Base-by-base conservation (phyloP, 768 basidiomycete genomes). In the Asterophora parasitica region DNA sequence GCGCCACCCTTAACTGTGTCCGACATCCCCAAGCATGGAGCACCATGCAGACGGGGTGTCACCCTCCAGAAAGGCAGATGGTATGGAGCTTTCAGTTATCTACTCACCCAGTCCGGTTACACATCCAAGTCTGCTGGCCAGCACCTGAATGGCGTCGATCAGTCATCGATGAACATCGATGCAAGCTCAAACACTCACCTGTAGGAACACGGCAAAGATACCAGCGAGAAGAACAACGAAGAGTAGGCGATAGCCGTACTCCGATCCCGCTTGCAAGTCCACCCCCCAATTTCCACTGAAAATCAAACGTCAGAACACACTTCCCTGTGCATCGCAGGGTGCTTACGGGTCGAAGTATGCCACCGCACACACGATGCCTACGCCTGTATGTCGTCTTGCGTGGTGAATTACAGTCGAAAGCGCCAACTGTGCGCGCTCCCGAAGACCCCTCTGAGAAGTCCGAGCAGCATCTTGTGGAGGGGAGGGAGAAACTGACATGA, bases 301-400 rank as follows among this genome's bases (percentile, higher is more conserved):
- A 42, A 40, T 3, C n/a, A 33, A 19, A 11, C 6, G 8, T 42
- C 7, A 27, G n/a, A 28, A 13, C 8, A n/a, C n/a, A 11, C 13
- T n/a, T 17, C 11, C 10, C n/a, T 13, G 31, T 20, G 17, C 44
- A 23, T n/a, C 6, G n/a, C 4, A 13, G 26, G n/a, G 44, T 28
- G 72, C 85, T 61, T 56, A 89, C 82, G 88, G 89, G 58, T 91
- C 88, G 59, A 90, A 88, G 65, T 93, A 94, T 0, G 91, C 92
- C 7, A 93, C 89, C 7, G 87, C 78, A 53, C 89, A 91, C 19
- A 94, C 80, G 39, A 92, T 70, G n/a, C 92, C 92, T 37, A 90
- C 82, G 4, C 92, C 92, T 2, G 79, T 77, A 61, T 89, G 88
- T 56, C 72, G 81, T 46, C 68, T 74, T 20, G 73, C 66, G 61